Percentiles rank a stretch among this genome's conserved stretches.
Evolutionary conservation across 1,284 basidiomycete species (phyloP).

Genomic region (Thelephora terrestris): DNA sequence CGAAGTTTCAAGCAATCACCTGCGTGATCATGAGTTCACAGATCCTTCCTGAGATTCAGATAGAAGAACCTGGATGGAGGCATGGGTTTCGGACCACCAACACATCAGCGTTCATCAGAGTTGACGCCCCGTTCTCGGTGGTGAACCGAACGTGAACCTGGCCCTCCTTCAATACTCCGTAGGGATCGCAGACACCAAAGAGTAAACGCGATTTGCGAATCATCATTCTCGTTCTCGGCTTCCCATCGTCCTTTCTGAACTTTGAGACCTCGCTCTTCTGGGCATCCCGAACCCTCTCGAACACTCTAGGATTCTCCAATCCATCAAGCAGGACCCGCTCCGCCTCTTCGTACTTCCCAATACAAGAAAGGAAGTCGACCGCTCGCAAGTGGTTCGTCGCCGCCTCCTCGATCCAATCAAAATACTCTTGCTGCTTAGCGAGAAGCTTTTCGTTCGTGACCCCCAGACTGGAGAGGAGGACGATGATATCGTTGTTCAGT

Average conservation of each 20-base stretch:
- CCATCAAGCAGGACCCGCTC: slow-evolving; percentile 46
- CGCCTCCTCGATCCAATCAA: slow-evolving; percentile 43
- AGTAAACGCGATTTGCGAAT: slow-evolving; percentile 49
- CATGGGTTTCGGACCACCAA: slow-evolving; percentile 58
- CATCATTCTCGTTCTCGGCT: slow-evolving; percentile 45
- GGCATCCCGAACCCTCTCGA: slow-evolving; percentile 27
- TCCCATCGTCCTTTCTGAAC: slow-evolving; percentile 41
- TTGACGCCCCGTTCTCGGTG: slow-evolving; percentile 37
- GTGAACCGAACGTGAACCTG: slow-evolving; percentile 53
- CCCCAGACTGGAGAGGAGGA: slow-evolving; percentile 52
- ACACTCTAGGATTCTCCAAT: slow-evolving; percentile 33
- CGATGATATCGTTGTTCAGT: slow-evolving; percentile 58
- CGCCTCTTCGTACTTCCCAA: slow-evolving; percentile 36
- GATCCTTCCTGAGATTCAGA: neutral
- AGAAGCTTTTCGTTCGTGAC: slow-evolving; percentile 42
- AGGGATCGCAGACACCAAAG: slow-evolving; percentile 59
- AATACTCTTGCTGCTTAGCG: slow-evolving; percentile 46
- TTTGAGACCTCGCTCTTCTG: slow-evolving; percentile 41
- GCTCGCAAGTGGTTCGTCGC: slow-evolving; percentile 35
- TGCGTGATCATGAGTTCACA: slow-evolving; percentile 11
- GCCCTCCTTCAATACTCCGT: slow-evolving; percentile 47
- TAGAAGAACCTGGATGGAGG: slow-evolving; percentile 37
- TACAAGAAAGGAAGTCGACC: slow-evolving; percentile 42
- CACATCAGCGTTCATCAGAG: slow-evolving; percentile 47
- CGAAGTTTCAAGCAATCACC: slow-evolving; percentile 56